Base-by-base conservation (phyloP, 140 eudicot species). In the Ambrosia hybrid region DNA sequence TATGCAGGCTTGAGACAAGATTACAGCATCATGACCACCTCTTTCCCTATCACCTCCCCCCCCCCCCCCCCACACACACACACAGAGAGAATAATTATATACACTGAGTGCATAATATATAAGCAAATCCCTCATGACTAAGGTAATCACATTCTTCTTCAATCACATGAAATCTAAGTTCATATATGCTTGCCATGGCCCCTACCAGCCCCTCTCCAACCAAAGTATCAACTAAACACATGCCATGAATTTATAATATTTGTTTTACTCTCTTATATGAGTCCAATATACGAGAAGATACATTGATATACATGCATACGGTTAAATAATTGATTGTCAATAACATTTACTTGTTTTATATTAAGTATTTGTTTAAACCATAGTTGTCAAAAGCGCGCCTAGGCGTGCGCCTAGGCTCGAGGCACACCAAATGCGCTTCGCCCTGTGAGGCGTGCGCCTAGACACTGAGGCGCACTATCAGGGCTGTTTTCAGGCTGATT, bases 1-100 rank as follows among this genome's bases (percentile, higher is more conserved):
- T 68, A 33, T 76, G 43, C 80, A 76, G 80, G 75, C 79, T 76
- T 76, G 69, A 34, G 80, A 76, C 80, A 76, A 76, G 69, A 76
- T 67, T 76, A n/a, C 56, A 46, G 51, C 80, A 67, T 65, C 14
- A 62, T n/a, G 36, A 53, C 74, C 77, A 3, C 63, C 65, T 38
- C 65, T 36, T 33, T 30, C 75, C 65, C 53, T 51, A 53, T 16
- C 37, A 14, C 16, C 67, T 9, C 67, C 30, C 12, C 30, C 56
- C 76, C 52, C 58, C 57, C 68, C 12, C 77, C 34, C 62, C 15
- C 60, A 5, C 46, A 41, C 6, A 41, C 46, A 41, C 62, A 21
- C 26, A 21, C 26, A 21, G 26, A 21, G 26, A 21, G 26, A 21
- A 21, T 21, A 43, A 49, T 15, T 57, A 38, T 71, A 38, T 34